Evolutionary conservation across 192 early-diverging fungal species (phyloP).

Genomic region (Umbelopsis sp.): DNA sequence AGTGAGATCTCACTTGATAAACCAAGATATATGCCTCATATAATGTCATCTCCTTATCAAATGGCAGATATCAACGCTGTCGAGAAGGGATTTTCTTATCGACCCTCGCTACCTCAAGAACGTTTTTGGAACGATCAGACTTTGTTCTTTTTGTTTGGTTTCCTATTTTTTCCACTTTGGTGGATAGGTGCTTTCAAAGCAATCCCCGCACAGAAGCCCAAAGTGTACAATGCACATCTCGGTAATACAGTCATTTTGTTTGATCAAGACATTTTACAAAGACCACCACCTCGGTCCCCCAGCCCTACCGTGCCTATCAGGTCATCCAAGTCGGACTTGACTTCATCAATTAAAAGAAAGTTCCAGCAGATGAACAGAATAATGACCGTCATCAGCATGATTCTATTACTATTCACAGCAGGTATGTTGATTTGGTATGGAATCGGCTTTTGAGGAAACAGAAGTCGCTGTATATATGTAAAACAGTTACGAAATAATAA

Average conservation of each 20-base stretch:
- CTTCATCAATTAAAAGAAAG: not conserved
- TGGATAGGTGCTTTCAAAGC: constrained; percentile 25
- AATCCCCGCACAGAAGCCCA: not conserved
- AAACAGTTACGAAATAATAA: too few species aligned
- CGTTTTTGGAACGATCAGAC: not conserved
- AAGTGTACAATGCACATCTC: not conserved
- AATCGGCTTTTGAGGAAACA: not conserved
- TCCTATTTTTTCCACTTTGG: constrained; percentile 27
- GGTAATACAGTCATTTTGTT: not conserved
- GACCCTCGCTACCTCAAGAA: not conserved
- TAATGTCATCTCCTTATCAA: not conserved
- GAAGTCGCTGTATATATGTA: too few species aligned
- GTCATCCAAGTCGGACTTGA: too few species aligned
- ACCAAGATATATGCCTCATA: not conserved
- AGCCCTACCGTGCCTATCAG: not conserved
- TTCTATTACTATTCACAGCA: not conserved
- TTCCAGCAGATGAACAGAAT: constrained; percentile 9
- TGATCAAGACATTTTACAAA: constrained; percentile 4
- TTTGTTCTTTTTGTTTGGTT: constrained; percentile 29
- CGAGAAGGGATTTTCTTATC: not conserved
- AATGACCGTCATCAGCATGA: not conserved
- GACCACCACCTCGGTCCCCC: not conserved
- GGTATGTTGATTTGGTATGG: constrained; percentile 4
- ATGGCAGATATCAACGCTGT: not conserved
- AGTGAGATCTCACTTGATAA: constrained; percentile 2